Conservation (phyloP, 495 filamentous ascomycete species). For the Hyaloscypha finlandica region DNA sequence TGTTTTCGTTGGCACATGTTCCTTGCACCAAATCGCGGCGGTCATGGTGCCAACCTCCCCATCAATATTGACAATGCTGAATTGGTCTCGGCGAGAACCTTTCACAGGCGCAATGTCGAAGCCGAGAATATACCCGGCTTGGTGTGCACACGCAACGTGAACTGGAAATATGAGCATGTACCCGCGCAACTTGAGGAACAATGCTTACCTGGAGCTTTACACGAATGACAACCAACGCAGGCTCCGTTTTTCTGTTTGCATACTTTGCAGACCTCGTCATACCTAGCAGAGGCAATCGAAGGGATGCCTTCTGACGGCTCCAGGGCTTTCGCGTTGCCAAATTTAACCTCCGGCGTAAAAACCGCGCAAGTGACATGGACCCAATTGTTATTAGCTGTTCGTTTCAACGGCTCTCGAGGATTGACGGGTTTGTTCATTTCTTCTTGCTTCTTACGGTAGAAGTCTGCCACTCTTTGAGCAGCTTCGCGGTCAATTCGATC, state of each 20-base stretch:
- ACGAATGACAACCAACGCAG: constrained; percentile 81
- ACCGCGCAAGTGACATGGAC: constrained; percentile 93
- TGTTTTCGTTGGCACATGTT: constrained; percentile 69
- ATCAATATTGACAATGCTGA: constrained; percentile 72
- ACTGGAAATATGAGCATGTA: constrained; percentile 46
- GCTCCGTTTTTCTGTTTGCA: constrained; percentile 75
- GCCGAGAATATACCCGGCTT: constrained; percentile 77
- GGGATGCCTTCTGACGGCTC: constrained; percentile 87
- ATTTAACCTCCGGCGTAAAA: constrained; percentile 90
- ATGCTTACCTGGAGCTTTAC: constrained; percentile 56
- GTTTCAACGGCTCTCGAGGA: constrained; percentile 90
- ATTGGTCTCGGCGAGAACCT: constrained; percentile 74
- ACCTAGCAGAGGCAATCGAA: constrained; percentile 66
- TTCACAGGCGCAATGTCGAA: constrained; percentile 93
- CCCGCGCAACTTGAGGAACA: neutral
- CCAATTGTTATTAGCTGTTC: constrained; percentile 95
- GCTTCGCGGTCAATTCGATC: constrained; percentile 83
- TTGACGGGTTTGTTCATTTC: constrained; percentile 76
- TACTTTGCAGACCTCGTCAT: constrained; percentile 77
- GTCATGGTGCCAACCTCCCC: constrained; percentile 75
- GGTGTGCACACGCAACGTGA: constrained; percentile 87
- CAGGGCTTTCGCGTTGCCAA: constrained; percentile 76
- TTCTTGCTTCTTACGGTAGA: constrained; percentile 80
- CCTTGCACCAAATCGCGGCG: constrained; percentile 86
- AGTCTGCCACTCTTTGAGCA: constrained; percentile 68